Conservation (phyloP, 2,329 filamentous ascomycete genomes). For the Albophoma yamanashiensis region DNA sequence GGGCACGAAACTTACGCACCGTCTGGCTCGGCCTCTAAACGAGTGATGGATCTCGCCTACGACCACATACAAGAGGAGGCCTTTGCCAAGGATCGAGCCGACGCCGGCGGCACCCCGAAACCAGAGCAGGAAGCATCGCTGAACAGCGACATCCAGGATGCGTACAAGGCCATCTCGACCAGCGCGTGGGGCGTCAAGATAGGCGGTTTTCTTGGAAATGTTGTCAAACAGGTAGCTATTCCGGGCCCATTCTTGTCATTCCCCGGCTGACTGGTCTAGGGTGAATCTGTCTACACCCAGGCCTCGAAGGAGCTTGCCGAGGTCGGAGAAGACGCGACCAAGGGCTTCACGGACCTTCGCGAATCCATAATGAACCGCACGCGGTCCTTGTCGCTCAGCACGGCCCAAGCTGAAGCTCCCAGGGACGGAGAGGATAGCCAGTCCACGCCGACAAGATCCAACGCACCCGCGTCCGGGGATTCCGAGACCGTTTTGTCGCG, state of each 20-base stretch:
- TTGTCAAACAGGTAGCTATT: conserved; percentile 71
- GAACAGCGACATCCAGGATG: conserved; percentile 85
- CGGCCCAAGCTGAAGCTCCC: conserved; percentile 18
- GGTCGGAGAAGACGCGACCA: conserved; percentile 70
- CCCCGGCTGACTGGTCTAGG: conserved; percentile 32
- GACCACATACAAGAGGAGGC: conserved; percentile 89
- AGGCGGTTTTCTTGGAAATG: conserved; percentile 79
- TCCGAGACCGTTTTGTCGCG: conserved; percentile 62
- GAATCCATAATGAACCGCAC: conserved; percentile 62
- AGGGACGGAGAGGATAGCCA: conserved; percentile 24
- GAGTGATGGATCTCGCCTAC: conserved; percentile 85
- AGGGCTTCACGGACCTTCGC: conserved; percentile 63
- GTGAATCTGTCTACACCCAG: conserved; percentile 74
- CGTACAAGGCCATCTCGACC: conserved; percentile 84
- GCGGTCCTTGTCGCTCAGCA: conserved; percentile 58
- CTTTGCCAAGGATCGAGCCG: conserved; percentile 47
- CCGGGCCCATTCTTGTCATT: no score
- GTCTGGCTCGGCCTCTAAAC: background rate
- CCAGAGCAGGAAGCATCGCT: conserved; percentile 44
- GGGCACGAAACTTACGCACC: background rate
- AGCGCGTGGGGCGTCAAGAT: conserved; percentile 86
- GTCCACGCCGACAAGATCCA: conserved; percentile 34
- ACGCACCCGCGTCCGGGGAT: conserved; percentile 29
- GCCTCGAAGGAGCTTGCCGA: conserved; percentile 75
- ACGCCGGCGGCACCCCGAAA: conserved; percentile 29